Conservation (phyloP, 306 rosid species). For the Rosa chinensis region DNA sequence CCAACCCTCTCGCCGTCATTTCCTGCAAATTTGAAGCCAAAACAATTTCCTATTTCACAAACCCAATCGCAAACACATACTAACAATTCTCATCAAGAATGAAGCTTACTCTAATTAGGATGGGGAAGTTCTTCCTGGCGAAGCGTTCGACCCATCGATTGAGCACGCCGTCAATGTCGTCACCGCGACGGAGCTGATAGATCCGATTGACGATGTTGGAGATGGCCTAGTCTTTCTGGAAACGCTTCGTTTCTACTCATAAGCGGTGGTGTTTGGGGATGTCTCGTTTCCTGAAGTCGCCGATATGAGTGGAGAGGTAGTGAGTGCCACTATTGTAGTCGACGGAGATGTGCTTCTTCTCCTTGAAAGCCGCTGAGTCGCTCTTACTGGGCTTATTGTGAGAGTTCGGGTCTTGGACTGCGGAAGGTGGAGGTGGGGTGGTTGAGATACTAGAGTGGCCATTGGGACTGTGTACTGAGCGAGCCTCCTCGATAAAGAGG, state of each 20-base stretch:
- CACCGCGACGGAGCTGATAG: slow-evolving; percentile 41
- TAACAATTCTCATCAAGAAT: neutral
- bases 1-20: slow-evolving; percentile 36
- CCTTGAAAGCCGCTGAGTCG: slow-evolving; percentile 48
- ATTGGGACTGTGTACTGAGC: slow-evolving; percentile 2
- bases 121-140: slow-evolving; percentile 79
- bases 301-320: slow-evolving; percentile 42
- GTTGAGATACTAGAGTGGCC: slow-evolving; percentile 36
- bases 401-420: slow-evolving; percentile 16
- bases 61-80: neutral
- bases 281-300: slow-evolving; percentile 61
- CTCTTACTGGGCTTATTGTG: slow-evolving; percentile 25
- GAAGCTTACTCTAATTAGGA: slow-evolving; percentile 56
- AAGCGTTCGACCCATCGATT: slow-evolving; percentile 88
- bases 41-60: neutral
- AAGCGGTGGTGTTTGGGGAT: slow-evolving; percentile 56
- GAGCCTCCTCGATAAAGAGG: no score
- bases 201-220: slow-evolving; percentile 63
- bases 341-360: slow-evolving; percentile 47
- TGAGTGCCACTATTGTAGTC: slow-evolving; percentile 79
- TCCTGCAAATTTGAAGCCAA: slow-evolving; percentile 39
- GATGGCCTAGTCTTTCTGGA: slow-evolving; percentile 84
- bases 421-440: slow-evolving; percentile 20
- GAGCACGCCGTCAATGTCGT: slow-evolving; percentile 68
- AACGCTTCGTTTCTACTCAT: slow-evolving; percentile 64